phyloP scores from a whole-genome alignment of 106 monocot species.

The Platanthera guangdongensis region DNA sequence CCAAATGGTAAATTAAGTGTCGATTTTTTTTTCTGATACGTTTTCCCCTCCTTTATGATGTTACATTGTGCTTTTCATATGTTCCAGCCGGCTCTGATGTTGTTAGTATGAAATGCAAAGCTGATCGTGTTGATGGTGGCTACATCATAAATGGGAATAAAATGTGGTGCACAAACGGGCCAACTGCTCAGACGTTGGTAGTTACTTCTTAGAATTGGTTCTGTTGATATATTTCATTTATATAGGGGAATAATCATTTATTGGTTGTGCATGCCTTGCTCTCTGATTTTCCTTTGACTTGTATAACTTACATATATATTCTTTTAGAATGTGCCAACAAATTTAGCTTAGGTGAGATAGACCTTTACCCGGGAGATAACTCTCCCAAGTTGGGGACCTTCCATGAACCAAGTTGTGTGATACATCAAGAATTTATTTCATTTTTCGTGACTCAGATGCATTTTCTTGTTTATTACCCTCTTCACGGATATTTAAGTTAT shows the following conservation, averaged over 20 bases:
- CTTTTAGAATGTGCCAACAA: neutral
- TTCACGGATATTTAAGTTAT: too few species aligned
- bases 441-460: too few species aligned
- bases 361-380: neutral
- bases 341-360: neutral
- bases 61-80: conserved; percentile 4
- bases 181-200: conserved; percentile 90
- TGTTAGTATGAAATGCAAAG: conserved; percentile 99
- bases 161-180: conserved; percentile 99
- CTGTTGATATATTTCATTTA: neutral
- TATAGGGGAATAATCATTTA: neutral
- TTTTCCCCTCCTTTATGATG: neutral
- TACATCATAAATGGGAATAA: conserved; percentile 93
- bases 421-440: too few species aligned
- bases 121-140: conserved; percentile 86
- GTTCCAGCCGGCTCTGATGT: conserved; percentile 96
- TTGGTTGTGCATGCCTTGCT: neutral
- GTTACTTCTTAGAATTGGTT: conserved; percentile 4
- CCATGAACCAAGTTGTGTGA: neutral
- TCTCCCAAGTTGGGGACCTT: neutral
- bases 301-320: neutral
- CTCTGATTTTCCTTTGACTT: neutral
- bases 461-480: too few species aligned
- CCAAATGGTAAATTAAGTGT: conserved; percentile 63
- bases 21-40: neutral